Percentiles rank a stretch among this genome's conserved stretches.
Evolutionary conservation across 228 moss, liverwort and hornwort species (phyloP).

Genomic region (Sphagnum magellanicum): DNA sequence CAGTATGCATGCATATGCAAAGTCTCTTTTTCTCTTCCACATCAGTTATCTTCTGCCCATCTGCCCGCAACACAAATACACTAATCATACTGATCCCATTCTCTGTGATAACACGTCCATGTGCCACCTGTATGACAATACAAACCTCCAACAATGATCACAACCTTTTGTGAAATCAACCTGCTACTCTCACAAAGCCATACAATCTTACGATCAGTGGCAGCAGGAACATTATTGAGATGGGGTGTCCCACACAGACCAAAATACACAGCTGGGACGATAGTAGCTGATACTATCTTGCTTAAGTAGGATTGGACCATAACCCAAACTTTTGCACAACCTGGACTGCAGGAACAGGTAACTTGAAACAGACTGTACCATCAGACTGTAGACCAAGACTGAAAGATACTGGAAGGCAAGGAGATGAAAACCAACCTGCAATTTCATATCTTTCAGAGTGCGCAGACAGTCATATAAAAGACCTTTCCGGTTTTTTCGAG

Average conservation of each 20-base stretch:
- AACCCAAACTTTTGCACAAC: too few species aligned
- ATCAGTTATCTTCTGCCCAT: constrained; percentile 19
- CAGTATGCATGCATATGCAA: constrained; percentile 7
- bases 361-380: neutral
- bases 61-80: constrained; percentile 15
- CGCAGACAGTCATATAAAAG: constrained; percentile 63
- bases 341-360: too few species aligned
- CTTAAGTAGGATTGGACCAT: too few species aligned
- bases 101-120: constrained; percentile 19
- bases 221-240: too few species aligned
- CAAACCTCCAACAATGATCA: neutral
- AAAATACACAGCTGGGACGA: neutral
- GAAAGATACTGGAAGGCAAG: neutral
- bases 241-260: too few species aligned
- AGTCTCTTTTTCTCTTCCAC: constrained; percentile 12
- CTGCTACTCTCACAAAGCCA: neutral
- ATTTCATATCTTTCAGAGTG: constrained; percentile 42
- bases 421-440: constrained; percentile 26
- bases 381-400: neutral
- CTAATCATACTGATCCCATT: constrained; percentile 16
- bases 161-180: neutral
- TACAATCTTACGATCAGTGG: too few species aligned
- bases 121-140: constrained; percentile 11
- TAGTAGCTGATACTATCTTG: neutral
- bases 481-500: constrained; percentile 59